A percentile compares a stretch with the other conserved stretches of the same genome.
These are phyloP conservation scores for Hypomyces rosellus DNA, from an alignment of 2,329 filamentous ascomycete genomes.

Conservation along the genomic window DNA sequence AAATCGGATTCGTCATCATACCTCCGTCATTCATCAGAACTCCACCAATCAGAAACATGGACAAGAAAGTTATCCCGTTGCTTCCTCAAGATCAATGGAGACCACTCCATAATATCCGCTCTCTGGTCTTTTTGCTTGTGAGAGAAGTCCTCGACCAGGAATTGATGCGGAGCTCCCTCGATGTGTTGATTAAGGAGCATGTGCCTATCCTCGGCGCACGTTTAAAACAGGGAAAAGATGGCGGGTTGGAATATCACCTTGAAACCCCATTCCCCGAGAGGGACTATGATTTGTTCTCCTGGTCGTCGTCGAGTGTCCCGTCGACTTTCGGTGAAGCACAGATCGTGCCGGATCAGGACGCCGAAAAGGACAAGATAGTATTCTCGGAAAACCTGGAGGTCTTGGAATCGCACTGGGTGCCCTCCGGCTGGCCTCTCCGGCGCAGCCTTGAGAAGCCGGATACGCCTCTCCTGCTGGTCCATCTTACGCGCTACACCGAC, in stretches of 20 bases:
- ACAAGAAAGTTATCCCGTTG: slow-evolving; percentile 11
- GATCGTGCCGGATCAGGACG: neutral
- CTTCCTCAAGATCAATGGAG: slow-evolving; percentile 11
- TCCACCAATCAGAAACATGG: no score
- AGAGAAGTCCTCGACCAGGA: slow-evolving; percentile 9
- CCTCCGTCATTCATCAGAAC: no score
- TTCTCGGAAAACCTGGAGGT: neutral
- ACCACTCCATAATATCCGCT: slow-evolving; percentile 13
- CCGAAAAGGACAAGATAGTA: neutral
- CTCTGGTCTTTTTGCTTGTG: slow-evolving; percentile 14
- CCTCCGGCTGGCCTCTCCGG: slow-evolving; percentile 13
- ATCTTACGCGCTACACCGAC: slow-evolving; percentile 15
- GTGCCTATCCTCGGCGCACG: slow-evolving; percentile 14
- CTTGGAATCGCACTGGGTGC: slow-evolving; percentile 5
- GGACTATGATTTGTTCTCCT: slow-evolving; percentile 10
- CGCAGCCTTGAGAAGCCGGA: slow-evolving; percentile 12
- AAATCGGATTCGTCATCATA: no score
- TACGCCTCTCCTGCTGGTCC: slow-evolving; percentile 16
- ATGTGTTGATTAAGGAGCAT: slow-evolving; percentile 14
- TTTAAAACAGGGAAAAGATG: slow-evolving; percentile 5
- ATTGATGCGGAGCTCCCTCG: slow-evolving; percentile 8
- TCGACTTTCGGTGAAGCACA: neutral
- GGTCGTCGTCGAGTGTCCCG: slow-evolving; percentile 5
- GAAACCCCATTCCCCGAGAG: slow-evolving; percentile 3
- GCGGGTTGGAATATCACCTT: slow-evolving; percentile 12